Base-by-base conservation (phyloP, 192 early-diverging fungal genomes). In the Dissophora globulifera region DNA sequence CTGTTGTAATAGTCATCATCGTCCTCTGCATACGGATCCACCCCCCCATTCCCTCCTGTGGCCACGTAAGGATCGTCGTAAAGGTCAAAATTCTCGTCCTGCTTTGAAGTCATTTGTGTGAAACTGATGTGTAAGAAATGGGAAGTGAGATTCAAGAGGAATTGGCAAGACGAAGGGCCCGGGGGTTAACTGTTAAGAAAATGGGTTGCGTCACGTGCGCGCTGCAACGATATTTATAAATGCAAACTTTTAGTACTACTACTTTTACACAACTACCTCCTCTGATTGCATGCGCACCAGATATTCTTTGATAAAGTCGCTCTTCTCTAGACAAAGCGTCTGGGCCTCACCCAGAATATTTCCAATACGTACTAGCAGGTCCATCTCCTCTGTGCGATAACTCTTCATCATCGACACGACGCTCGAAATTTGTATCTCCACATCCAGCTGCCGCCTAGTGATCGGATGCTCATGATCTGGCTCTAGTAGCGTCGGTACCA, bases 31-130 rank as follows among this genome's bases (percentile, higher is more conserved):
- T 66, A 67, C 15, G 63, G 63, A 54, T 66, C 72, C 0, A 52
- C 48, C 5, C 58, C 72, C 31, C 62, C 63, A 13, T 45, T 47
- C 3, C 56, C 63, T 6, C 58, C 63, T 6, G 72, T 56, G 29
- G 62, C 58, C 20, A 42, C 63, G 47, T 76, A 76, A n/a, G 63
- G 72, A 31, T 76, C 72, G 52, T 67, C 72, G 58, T 76, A 76
- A 17, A 76, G 63, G 45, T 76, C 72, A 56, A 76, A 76, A n/a
- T 71, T 71, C 9, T 76, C 72, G 50, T 76, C 72, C 23, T 76
- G 63, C 26, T 62, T 66, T 25, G 61, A 64, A 46, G 72, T 19
- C 72, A 76, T 76, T 5, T 20, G 11, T 4, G 30, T 1, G 5
- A 2, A 16, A 13, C 5, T 48, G 58, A 57, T 22, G 2, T 20